phyloP scores from a whole-genome alignment of 2,329 filamentous ascomycete genomes.

The Thelonectria rubi region DNA sequence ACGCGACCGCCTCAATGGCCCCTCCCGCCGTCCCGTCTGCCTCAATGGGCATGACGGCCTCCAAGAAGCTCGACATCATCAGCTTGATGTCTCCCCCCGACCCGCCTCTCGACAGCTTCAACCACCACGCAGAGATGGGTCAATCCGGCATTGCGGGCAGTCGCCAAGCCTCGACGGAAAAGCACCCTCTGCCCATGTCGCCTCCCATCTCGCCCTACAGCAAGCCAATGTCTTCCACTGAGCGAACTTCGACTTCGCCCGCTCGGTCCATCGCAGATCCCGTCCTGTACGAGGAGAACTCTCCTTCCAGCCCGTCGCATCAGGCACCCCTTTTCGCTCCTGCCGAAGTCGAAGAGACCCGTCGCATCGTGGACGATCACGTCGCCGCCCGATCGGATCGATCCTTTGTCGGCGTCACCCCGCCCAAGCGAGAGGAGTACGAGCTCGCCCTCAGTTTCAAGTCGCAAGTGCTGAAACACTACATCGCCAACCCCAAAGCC shows the following conservation, averaged over 20 bases:
- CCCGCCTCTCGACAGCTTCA: slow-evolving; percentile 63
- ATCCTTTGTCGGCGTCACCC: slow-evolving; percentile 55
- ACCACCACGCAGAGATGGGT: slow-evolving; percentile 38
- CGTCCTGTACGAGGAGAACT: slow-evolving; percentile 63
- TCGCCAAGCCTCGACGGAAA: slow-evolving; percentile 42
- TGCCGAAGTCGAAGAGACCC: slow-evolving; percentile 52
- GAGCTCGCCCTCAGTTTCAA: slow-evolving; percentile 61
- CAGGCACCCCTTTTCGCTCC: slow-evolving; percentile 59
- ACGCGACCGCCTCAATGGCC: slow-evolving; percentile 41
- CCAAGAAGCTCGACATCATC: slow-evolving; percentile 60
- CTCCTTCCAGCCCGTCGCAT: slow-evolving; percentile 52
- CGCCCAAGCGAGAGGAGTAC: slow-evolving; percentile 64
- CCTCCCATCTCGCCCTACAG: slow-evolving; percentile 65
- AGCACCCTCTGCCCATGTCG: slow-evolving; percentile 58
- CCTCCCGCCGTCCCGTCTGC: slow-evolving; percentile 42
- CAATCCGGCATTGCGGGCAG: slow-evolving; percentile 32
- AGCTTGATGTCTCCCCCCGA: slow-evolving; percentile 72
- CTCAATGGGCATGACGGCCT: slow-evolving; percentile 29
- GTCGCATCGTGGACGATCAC: slow-evolving; percentile 61
- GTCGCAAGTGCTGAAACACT: slow-evolving; percentile 61
- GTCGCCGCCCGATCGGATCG: slow-evolving; percentile 54
- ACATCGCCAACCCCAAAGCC: slow-evolving; percentile 51
- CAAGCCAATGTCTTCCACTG: slow-evolving; percentile 49
- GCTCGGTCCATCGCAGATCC: slow-evolving; percentile 58
- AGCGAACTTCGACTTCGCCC: slow-evolving; percentile 43